phyloP scores from a whole-genome alignment of 192 early-diverging fungal species.

The Mortierella alpina region DNA sequence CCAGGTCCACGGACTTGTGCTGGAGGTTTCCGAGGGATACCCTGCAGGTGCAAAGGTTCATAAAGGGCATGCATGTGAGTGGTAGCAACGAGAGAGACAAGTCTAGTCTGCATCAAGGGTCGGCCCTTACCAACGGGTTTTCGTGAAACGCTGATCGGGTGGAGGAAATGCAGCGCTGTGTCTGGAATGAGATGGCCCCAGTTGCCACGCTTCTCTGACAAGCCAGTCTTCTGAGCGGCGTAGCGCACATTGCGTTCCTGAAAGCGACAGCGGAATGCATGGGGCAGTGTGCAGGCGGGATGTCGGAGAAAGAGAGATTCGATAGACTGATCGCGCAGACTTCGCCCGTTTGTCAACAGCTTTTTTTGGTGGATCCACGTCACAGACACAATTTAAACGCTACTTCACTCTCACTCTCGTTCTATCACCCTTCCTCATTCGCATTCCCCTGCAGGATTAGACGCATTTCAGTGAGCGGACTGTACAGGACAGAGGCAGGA shows the following conservation, averaged over 20 bases:
- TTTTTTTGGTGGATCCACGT: neutral
- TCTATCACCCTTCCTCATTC: too few relatives aligned
- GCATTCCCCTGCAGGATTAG: neutral
- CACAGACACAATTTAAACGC: neutral
- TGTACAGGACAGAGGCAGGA: neutral
- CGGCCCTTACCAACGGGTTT: conserved; percentile 59
- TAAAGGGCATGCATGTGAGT: too few relatives aligned
- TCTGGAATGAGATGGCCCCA: neutral
- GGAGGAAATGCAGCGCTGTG: conserved; percentile 30
- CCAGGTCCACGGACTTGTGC: conserved; percentile 23
- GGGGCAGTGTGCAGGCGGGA: neutral
- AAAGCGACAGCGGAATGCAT: conserved; percentile 7
- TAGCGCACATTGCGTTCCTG: neutral
- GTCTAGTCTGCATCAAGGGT: neutral
- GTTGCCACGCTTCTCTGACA: too few relatives aligned
- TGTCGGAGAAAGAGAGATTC: neutral
- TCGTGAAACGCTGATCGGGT: conserved; percentile 51
- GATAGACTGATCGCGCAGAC: neutral
- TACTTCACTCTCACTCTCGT: too few relatives aligned
- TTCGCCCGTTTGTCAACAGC: neutral
- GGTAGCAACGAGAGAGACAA: too few relatives aligned
- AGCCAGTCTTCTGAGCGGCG: too few relatives aligned
- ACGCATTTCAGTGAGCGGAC: too few relatives aligned
- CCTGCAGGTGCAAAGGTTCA: conserved; percentile 28
- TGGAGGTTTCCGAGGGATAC: conserved; percentile 58